Conservation (phyloP, 1,284 basidiomycete species). For the Takashimella koratensis region DNA sequence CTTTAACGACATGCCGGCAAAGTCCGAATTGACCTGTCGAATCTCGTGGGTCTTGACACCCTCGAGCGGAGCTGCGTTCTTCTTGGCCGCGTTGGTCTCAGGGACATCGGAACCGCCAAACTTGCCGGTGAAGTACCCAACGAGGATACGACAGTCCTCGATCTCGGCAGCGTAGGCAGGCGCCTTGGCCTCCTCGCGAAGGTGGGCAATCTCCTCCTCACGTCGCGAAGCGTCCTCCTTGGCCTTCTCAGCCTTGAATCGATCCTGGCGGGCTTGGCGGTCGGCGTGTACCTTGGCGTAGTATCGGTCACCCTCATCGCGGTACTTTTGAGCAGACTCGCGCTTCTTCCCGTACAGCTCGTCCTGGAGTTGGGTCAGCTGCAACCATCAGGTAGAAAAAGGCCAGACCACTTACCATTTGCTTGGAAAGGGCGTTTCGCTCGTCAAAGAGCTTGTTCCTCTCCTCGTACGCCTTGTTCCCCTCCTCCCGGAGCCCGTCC, state of each 20-base stretch:
- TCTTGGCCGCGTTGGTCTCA: conserved; percentile 31
- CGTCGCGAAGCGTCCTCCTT: conserved; percentile 80
- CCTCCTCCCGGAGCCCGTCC: conserved; percentile 77
- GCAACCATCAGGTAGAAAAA: too few species aligned
- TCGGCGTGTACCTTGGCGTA: conserved; percentile 72
- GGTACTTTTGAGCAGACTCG: conserved; percentile 64
- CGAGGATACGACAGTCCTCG: conserved; percentile 74
- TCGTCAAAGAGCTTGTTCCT: conserved; percentile 84
- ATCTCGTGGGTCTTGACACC: conserved; percentile 80
- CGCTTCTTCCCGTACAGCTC: conserved; percentile 74
- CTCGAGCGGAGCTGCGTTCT: conserved; percentile 48
- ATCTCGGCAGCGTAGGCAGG: conserved; percentile 93
- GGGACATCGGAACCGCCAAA: conserved; percentile 51
- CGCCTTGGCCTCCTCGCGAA: conserved; percentile 85
- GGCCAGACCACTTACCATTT: conserved; percentile 56
- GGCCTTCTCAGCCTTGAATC: conserved; percentile 71
- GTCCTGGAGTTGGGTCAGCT: conserved; percentile 52
- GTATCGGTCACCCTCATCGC: conserved; percentile 76
- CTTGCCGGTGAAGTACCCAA: conserved; percentile 83
- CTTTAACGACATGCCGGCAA: conserved; percentile 69
- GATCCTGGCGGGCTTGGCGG: conserved; percentile 76
- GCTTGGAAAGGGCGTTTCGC: conserved; percentile 67
- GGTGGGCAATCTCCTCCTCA: conserved; percentile 70
- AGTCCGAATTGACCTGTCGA: conserved; percentile 72
- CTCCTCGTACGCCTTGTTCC: conserved; percentile 77